A percentile compares a stretch with the other conserved stretches of the same genome.
Conservation (phyloP, 139 green algal species). For the Eudorina sp. region DNA sequence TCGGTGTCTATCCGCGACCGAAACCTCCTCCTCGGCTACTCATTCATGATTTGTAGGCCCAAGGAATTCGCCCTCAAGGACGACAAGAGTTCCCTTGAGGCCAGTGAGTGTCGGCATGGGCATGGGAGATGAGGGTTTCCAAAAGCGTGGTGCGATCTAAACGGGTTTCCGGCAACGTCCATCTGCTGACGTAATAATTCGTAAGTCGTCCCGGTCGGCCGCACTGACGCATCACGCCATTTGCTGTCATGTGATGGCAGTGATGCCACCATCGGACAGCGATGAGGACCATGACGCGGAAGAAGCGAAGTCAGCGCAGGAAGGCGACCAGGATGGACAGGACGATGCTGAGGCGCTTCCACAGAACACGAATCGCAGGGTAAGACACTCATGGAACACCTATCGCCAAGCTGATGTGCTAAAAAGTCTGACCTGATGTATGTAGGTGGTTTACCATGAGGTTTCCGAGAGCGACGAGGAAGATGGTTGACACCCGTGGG, state of each 20-base stretch:
- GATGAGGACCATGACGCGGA: not conserved
- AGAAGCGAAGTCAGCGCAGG: not conserved
- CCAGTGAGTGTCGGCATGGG: not conserved
- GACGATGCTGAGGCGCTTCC: not conserved
- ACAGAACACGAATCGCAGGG: slow-evolving; percentile 41
- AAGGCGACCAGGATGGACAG: not conserved
- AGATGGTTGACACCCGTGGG: not conserved
- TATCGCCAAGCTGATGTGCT: not conserved
- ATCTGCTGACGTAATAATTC: too few species aligned
- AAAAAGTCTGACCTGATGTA: not conserved
- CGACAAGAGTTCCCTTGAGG: slow-evolving; percentile 10
- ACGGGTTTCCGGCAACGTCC: too few species aligned
- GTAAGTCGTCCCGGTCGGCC: too few species aligned
- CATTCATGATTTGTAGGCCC: slow-evolving; percentile 32
- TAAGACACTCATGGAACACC: not conserved
- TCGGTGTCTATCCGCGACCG: too few species aligned
- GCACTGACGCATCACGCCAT: too few species aligned
- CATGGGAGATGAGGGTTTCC: too few species aligned
- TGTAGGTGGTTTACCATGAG: slow-evolving; percentile 47
- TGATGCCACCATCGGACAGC: slow-evolving; percentile 36
- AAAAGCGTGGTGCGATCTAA: too few species aligned
- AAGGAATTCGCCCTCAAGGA: not conserved
- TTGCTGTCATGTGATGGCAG: too few species aligned
- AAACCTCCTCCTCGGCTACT: too few species aligned
- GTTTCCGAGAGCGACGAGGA: slow-evolving; percentile 29